A percentile compares a stretch with the other conserved stretches of the same genome.
These are phyloP conservation scores for Sporothrix inflata DNA, from an alignment of 2,329 filamentous ascomycete genomes.

Conservation along the genomic window DNA sequence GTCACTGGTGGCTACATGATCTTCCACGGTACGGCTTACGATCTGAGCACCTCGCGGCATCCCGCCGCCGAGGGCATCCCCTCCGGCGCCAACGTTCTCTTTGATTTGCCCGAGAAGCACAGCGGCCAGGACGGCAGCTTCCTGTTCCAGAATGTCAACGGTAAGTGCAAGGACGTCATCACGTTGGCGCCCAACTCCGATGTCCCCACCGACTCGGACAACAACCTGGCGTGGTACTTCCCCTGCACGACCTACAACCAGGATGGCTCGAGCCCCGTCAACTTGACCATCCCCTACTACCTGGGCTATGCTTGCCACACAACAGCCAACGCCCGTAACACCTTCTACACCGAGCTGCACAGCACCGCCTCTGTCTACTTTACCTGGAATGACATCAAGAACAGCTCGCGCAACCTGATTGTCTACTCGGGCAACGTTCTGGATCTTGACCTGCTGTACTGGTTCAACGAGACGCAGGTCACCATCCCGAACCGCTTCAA, in stretches of 20 bases:
- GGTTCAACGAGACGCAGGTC: constrained; percentile 86
- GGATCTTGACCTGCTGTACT: constrained; percentile 83
- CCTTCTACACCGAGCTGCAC: constrained; percentile 72
- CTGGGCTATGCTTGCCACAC: constrained; percentile 90
- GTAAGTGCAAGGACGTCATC: constrained; percentile 90
- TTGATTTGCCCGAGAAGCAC: constrained; percentile 78
- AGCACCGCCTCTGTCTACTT: constrained; percentile 88
- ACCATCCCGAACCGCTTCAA: constrained; percentile 76
- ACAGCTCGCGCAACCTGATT: constrained; percentile 83
- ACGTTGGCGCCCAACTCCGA: constrained; percentile 71
- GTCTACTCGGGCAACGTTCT: constrained; percentile 94
- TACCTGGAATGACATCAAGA: constrained; percentile 92
- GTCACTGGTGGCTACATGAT: constrained; percentile 88
- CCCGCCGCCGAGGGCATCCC: constrained; percentile 80
- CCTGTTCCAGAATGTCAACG: constrained; percentile 97
- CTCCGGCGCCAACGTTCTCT: constrained; percentile 75
- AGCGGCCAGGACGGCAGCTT: constrained; percentile 94
- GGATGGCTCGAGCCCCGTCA: constrained; percentile 81
- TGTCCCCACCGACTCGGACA: constrained; percentile 73
- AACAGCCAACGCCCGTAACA: constrained; percentile 64
- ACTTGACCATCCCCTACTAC: constrained; percentile 75
- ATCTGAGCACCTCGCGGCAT: constrained; percentile 76
- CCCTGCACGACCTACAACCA: constrained; percentile 91
- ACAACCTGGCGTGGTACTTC: constrained; percentile 92
- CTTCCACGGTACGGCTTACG: constrained; percentile 89